Conservation (phyloP, 306 rosid genomes). For the Calophaca sinica region DNA sequence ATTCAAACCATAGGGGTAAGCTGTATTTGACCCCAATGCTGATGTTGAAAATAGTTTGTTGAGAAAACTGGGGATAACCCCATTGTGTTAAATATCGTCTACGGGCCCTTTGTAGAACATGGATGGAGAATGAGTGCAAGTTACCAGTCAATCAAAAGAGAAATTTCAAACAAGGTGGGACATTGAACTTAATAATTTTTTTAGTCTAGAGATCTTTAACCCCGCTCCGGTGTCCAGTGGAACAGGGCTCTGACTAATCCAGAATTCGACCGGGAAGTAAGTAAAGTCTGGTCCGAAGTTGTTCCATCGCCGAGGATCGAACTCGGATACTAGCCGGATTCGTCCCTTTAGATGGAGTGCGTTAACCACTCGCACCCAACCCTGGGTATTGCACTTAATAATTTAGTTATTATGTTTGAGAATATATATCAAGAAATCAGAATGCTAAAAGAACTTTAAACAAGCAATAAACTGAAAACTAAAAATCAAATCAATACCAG, state of each 20-base stretch:
- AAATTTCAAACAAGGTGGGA: background rate
- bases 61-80: background rate
- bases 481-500: constrained; percentile 8
- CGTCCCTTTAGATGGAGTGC: too few relatives aligned
- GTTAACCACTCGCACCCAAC: too few relatives aligned
- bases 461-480: background rate
- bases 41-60: background rate
- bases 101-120: too few relatives aligned
- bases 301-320: too few relatives aligned
- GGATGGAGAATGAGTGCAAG: constrained; percentile 1
- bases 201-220: too few relatives aligned
- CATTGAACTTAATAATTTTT: too few relatives aligned
- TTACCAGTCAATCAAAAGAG: background rate
- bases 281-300: too few relatives aligned
- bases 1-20: background rate
- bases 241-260: too few relatives aligned
- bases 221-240: too few relatives aligned
- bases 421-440: background rate
- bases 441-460: background rate
- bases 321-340: too few relatives aligned
- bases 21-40: background rate
- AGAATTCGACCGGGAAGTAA: too few relatives aligned
- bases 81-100: background rate
- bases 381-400: too few relatives aligned
- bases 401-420: background rate